phyloP scores from a whole-genome alignment of 2,329 filamentous ascomycete species.

The Aureobasidium sp. region DNA sequence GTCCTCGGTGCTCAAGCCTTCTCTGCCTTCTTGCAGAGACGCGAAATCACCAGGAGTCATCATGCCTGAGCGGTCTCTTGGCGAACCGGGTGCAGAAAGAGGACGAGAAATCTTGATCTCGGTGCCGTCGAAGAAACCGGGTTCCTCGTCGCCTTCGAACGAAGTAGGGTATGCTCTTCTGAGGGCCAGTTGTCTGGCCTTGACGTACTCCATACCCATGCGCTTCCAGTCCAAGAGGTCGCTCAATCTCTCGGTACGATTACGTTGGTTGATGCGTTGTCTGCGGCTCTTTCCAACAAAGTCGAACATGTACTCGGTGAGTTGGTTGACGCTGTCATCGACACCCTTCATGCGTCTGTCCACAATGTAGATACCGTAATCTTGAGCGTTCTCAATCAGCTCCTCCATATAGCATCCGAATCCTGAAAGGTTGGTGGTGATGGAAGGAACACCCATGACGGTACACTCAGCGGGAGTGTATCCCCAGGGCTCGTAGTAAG shows the following conservation, averaged over 20 bases:
- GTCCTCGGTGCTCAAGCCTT: conserved; percentile 90
- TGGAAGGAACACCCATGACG: conserved; percentile 97
- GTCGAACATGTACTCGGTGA: conserved; percentile 86
- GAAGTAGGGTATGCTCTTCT: conserved; percentile 84
- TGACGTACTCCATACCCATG: conserved; percentile 99
- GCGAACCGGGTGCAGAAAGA: conserved; percentile 87
- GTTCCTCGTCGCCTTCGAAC: conserved; percentile 68
- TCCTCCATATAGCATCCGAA: conserved; percentile 99
- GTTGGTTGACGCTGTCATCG: conserved; percentile 94
- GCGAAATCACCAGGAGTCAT: conserved; percentile 99
- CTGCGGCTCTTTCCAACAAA: conserved; percentile 88
- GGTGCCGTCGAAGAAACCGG: conserved; percentile 82
- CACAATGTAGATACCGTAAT: conserved; percentile 99
- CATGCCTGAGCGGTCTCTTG: conserved; percentile 84
- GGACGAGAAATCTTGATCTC: conserved; percentile 94
- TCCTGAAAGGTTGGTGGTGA: conserved; percentile 94
- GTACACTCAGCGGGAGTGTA: conserved; percentile 98
- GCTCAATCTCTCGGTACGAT: conserved; percentile 88
- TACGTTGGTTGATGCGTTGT: conserved; percentile 97
- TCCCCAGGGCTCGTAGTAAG: conserved; percentile 99
- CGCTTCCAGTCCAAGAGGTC: conserved; percentile 98
- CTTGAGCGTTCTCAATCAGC: conserved; percentile 91
- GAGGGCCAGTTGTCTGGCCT: conserved; percentile 86
- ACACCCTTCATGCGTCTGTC: conserved; percentile 92
- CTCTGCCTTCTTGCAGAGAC: conserved; percentile 85